Percentiles rank a stretch among this genome's conserved stretches.
Conservation (phyloP, 805 yeast species). For the Suhomyces kilbournensis region DNA sequence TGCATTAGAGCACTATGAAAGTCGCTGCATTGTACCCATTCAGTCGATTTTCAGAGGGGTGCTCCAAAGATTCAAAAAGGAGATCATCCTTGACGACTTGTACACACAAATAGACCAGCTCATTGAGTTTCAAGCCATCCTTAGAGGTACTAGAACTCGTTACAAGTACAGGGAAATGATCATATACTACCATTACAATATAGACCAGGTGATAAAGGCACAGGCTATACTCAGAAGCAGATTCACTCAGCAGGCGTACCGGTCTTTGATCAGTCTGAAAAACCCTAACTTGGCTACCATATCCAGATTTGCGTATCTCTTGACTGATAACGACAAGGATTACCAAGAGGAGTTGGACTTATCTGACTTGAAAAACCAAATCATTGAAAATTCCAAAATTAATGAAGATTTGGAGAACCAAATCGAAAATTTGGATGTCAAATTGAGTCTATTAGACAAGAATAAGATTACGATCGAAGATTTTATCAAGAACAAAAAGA, state of each 20-base stretch:
- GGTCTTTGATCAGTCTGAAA: constrained; percentile 60
- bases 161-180: constrained; percentile 25
- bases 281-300: constrained; percentile 81
- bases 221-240: constrained; percentile 73
- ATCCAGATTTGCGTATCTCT: constrained; percentile 67
- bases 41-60: constrained; percentile 68
- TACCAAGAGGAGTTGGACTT: constrained; percentile 71
- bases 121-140: constrained; percentile 49
- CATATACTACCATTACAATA: constrained; percentile 52
- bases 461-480: constrained; percentile 80
- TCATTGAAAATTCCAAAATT: constrained; percentile 63
- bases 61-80: constrained; percentile 53
- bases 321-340: constrained; percentile 71
- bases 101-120: constrained; percentile 43
- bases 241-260: constrained; percentile 69
- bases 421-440: constrained; percentile 73
- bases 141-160: constrained; percentile 50
- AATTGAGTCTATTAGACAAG: constrained; percentile 72
- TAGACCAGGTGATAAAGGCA: constrained; percentile 60
- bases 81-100: constrained; percentile 51
- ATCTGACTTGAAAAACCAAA: constrained; percentile 62
- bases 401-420: constrained; percentile 73
- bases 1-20: constrained; percentile 13
- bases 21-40: constrained; percentile 33
- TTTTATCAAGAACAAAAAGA: constrained; percentile 45